phyloP scores from a whole-genome alignment of 371 early-diverging fungal species.

The Chytridiales sp. region DNA sequence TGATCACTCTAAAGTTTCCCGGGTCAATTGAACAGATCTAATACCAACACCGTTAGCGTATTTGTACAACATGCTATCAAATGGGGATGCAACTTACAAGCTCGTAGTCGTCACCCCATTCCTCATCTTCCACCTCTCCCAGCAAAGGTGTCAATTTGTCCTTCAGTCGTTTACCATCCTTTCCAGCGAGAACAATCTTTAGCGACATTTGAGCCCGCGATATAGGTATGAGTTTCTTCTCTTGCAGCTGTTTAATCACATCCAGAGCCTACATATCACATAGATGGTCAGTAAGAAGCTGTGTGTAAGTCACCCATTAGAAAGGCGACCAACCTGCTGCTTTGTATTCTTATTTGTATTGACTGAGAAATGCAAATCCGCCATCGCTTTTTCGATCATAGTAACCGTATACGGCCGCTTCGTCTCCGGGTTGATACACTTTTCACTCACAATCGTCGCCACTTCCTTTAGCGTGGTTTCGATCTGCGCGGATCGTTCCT shows the following conservation, averaged over 20 bases:
- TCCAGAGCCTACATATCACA: conserved; percentile 71
- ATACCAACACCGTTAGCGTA: not conserved
- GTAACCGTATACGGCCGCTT: conserved; percentile 93
- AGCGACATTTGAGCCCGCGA: conserved; percentile 90
- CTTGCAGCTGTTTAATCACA: conserved; percentile 87
- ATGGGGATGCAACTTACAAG: conserved; percentile 52
- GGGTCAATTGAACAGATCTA: conserved; percentile 88
- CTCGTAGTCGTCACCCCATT: conserved; percentile 77
- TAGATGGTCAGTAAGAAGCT: conserved; percentile 1
- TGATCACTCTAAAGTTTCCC: conserved; percentile 82
- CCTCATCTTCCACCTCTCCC: conserved; percentile 85
- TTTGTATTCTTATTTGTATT: conserved; percentile 86
- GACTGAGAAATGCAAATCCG: conserved; percentile 86
- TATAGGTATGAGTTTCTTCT: conserved; percentile 84
- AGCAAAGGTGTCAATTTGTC: conserved; percentile 72
- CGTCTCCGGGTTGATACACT: conserved; percentile 92
- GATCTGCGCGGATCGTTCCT: conserved; percentile 86
- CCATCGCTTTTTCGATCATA: conserved; percentile 96
- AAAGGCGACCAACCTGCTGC: conserved; percentile 43
- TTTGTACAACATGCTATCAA: conserved; percentile 10
- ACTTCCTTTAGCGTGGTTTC: conserved; percentile 84
- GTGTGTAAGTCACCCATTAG: no score
- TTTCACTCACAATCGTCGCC: conserved; percentile 88
- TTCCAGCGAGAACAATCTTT: conserved; percentile 70
- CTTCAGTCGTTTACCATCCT: conserved; percentile 83